phyloP scores from a whole-genome alignment of 2,329 filamentous ascomycete genomes.

The Colletotrichum liaoningense region DNA sequence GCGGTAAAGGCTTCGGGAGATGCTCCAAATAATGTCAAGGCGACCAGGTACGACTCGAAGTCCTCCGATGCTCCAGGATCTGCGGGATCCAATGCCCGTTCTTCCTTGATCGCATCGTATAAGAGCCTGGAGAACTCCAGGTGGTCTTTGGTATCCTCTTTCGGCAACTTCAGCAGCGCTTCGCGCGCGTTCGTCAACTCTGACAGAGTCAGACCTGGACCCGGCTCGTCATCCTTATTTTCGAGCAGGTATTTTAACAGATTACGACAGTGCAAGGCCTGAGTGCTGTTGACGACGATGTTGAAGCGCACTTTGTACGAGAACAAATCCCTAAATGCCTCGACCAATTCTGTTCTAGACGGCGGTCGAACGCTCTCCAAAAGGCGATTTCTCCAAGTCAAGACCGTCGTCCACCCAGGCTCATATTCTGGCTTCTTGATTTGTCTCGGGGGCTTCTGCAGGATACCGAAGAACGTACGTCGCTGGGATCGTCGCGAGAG shows the following conservation, averaged over 20 bases:
- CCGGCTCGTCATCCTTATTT: slow-evolving; percentile 48
- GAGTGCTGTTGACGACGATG: slow-evolving; percentile 70
- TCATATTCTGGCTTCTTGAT: slow-evolving; percentile 73
- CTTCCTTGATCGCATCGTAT: slow-evolving; percentile 46
- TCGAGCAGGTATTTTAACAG: slow-evolving; percentile 71
- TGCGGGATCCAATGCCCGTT: slow-evolving; percentile 30
- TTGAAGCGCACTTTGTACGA: slow-evolving; percentile 60
- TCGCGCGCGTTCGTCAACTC: slow-evolving; percentile 59
- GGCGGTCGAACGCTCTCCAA: slow-evolving; percentile 75
- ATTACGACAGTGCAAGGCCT: slow-evolving; percentile 66
- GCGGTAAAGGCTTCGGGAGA: slow-evolving; percentile 61
- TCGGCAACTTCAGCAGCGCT: slow-evolving; percentile 55
- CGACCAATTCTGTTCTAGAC: slow-evolving; percentile 68
- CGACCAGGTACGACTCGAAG: slow-evolving; percentile 57
- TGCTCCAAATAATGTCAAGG: slow-evolving; percentile 65
- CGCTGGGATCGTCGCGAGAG: slow-evolving; percentile 38
- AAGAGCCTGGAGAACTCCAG: slow-evolving; percentile 59
- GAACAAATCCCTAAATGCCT: slow-evolving; percentile 75
- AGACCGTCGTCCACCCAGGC: slow-evolving; percentile 78
- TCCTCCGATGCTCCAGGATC: slow-evolving; percentile 41
- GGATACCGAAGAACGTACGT: slow-evolving; percentile 71
- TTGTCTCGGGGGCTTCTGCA: slow-evolving; percentile 68
- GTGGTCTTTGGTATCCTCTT: slow-evolving; percentile 57
- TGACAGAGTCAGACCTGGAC: slow-evolving; percentile 48
- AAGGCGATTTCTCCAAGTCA: slow-evolving; percentile 73